phyloP scores from a whole-genome alignment of 345 rosid genomes.

The Brassica cretica region DNA sequence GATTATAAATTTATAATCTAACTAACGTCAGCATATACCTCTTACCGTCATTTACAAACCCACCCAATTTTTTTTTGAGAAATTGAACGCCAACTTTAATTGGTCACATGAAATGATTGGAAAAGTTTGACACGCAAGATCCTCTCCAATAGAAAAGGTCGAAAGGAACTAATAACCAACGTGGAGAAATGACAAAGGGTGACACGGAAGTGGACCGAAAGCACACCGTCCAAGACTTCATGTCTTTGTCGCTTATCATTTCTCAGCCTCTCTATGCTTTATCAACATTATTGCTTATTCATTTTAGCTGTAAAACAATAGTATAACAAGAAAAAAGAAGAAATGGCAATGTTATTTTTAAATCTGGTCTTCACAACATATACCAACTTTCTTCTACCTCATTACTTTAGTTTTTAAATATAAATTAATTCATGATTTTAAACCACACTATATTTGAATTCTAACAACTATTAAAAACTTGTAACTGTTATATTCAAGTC shows the following conservation, averaged over 20 bases:
- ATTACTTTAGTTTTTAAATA: neutral
- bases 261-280: slow-evolving; percentile 13
- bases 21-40: neutral
- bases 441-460: neutral
- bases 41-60: neutral
- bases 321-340: neutral
- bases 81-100: neutral
- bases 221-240: slow-evolving; percentile 39
- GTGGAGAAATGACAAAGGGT: slow-evolving; percentile 33
- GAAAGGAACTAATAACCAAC: slow-evolving; percentile 14
- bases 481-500: neutral
- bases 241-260: slow-evolving; percentile 30
- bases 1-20: neutral
- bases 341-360: neutral
- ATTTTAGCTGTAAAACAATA: neutral
- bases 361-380: too few relatives aligned
- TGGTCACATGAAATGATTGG: neutral
- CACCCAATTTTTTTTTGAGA: neutral
- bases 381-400: neutral
- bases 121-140: neutral
- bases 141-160: neutral
- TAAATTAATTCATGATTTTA: neutral
- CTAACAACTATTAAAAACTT: neutral
- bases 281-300: slow-evolving; percentile 2
- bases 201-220: slow-evolving; percentile 39